Evolutionary conservation across 768 basidiomycete genomes (phyloP), one percentile per base, ranked within the genome.

Genomic region (Asterophora lycoperdoides): DNA sequence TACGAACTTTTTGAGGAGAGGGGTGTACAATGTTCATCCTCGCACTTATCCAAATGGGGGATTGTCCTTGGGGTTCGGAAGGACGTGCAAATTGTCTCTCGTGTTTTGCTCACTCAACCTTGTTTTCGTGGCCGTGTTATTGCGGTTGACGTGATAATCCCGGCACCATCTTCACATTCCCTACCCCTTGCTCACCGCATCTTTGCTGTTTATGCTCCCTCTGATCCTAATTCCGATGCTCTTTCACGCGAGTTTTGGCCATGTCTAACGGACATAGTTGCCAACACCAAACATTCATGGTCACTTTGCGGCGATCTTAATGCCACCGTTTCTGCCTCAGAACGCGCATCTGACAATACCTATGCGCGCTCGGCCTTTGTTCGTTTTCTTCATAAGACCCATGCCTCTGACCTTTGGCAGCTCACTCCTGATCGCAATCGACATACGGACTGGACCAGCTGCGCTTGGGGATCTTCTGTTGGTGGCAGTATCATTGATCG

Each of bases 401-500:
- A 34, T 26, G 47, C 28, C 28, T 20, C 48, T 30, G 60, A 61
- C 40, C 33, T 60, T 8, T 60, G 55, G 57, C 49, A 51, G 34
- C 20, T 20, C 5, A 19, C 23, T 34, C 44, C 43, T 4, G 51
- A 58, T 23, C 29, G 52, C 2, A 46, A 47, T n/a, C 49, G 46
- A 13, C 19, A 34, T 30, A 23, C 39, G 1, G 55, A 61, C 28
- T 61, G 55, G 58, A 61, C 55, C 1, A 49, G 45, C n/a, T 30
- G 41, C 3, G 49, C 32, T 14, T 46, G 46, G 39, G 28, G 37
- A n/a, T 39, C 33, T 0, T 40, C 28, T 4, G 50, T 46, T 3
- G 46, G 46, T 8, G 57, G 60, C 3, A 60, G 49, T 47, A 64
- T 64, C 17, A 64, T 61, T 14, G 56, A 62, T 34, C 38, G 55